phyloP scores from a whole-genome alignment of 805 yeast genomes.

The Ogataea minuta region DNA sequence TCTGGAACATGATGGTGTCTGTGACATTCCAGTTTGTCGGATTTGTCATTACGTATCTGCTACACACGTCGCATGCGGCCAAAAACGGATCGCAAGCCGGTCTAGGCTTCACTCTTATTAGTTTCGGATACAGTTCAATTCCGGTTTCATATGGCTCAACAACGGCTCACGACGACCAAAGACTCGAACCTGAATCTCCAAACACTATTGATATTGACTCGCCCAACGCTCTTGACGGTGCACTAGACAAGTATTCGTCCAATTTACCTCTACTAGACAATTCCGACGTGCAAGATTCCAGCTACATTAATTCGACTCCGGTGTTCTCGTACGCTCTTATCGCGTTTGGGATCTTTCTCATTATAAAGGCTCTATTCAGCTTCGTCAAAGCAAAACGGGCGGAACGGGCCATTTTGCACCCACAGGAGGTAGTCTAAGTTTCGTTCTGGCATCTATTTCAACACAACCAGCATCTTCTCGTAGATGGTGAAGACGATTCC shows the following conservation, averaged over 20 bases:
- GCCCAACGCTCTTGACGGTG: slow-evolving; percentile 23
- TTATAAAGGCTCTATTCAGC: slow-evolving; percentile 66
- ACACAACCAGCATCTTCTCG: slow-evolving; percentile 76
- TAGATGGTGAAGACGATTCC: slow-evolving; percentile 97
- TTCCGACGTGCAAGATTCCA: slow-evolving; percentile 9
- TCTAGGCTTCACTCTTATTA: slow-evolving; percentile 77
- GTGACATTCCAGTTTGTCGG: slow-evolving; percentile 94
- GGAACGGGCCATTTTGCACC: slow-evolving; percentile 54
- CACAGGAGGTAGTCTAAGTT: slow-evolving; percentile 13
- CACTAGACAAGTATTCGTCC: slow-evolving; percentile 29
- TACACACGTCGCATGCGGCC: slow-evolving; percentile 97
- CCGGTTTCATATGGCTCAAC: slow-evolving; percentile 39
- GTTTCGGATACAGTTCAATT: slow-evolving; percentile 59
- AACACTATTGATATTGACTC: slow-evolving; percentile 47
- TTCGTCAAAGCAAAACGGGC: slow-evolving; percentile 72
- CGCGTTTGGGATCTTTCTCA: slow-evolving; percentile 63
- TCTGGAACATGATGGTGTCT: slow-evolving; percentile 88
- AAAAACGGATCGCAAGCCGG: slow-evolving; percentile 94
- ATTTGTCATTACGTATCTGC: slow-evolving; percentile 80
- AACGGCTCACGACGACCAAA: slow-evolving; percentile 26
- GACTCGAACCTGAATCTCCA: slow-evolving; percentile 57
- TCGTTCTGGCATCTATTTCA: slow-evolving; percentile 32
- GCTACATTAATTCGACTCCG: slow-evolving; percentile 38
- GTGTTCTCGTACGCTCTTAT: slow-evolving; percentile 62
- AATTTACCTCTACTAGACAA: slow-evolving; percentile 15